Evolutionary conservation across 441 rosid species (phyloP).

Genomic region (Theobroma grandiflorum): DNA sequence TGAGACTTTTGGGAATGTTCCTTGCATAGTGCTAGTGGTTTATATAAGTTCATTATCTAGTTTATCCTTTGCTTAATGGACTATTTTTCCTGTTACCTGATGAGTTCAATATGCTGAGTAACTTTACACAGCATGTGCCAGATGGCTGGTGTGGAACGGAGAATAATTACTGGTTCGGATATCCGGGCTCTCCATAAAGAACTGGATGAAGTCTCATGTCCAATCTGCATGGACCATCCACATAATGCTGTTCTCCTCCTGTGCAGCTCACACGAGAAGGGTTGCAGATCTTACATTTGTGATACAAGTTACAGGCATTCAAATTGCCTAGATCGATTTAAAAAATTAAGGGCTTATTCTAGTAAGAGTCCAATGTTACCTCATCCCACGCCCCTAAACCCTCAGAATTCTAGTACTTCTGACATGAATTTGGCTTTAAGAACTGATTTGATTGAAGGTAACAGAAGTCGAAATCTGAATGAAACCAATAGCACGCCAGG

Average conservation of each 20-base stretch:
- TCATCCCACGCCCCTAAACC: slow-evolving; percentile 42
- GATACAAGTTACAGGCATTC: slow-evolving; percentile 84
- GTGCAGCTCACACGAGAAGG: slow-evolving; percentile 81
- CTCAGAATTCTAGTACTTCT: slow-evolving; percentile 39
- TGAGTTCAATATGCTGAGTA: slow-evolving; percentile 71
- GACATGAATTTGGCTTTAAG: slow-evolving; percentile 48
- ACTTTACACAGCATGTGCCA: slow-evolving; percentile 79
- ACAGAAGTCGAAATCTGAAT: slow-evolving; percentile 39
- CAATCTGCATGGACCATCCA: slow-evolving; percentile 89
- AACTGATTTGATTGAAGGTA: slow-evolving; percentile 40
- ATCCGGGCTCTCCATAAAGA: slow-evolving; percentile 74
- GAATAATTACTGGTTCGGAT: slow-evolving; percentile 77
- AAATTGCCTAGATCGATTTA: slow-evolving; percentile 74
- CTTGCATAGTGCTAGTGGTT: not conserved
- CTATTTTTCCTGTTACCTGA: slow-evolving; percentile 49
- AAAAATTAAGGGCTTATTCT: slow-evolving; percentile 55
- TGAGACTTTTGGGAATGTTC: not conserved
- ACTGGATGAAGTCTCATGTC: slow-evolving; percentile 79
- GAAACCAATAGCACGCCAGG: slow-evolving; percentile 32
- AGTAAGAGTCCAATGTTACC: slow-evolving; percentile 39
- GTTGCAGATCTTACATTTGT: slow-evolving; percentile 81
- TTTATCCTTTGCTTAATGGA: slow-evolving; percentile 29
- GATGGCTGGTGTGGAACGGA: slow-evolving; percentile 98
- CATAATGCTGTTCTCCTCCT: slow-evolving; percentile 84
- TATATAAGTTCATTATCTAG: slow-evolving; percentile 2